Conservation (phyloP, 1,139 yeast species). For the Suhomyces taliae region DNA sequence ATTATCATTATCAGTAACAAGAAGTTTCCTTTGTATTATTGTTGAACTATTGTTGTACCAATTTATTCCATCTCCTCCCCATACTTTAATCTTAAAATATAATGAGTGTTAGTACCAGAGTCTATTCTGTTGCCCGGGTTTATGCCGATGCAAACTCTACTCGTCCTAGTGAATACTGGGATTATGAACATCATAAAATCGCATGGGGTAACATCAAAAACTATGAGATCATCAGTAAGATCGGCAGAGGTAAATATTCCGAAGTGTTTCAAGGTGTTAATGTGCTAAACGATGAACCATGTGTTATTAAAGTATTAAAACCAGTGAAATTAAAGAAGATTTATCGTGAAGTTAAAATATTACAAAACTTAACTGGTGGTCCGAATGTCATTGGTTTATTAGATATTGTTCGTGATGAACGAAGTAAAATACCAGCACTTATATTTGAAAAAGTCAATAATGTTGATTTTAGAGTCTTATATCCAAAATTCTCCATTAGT, state of each 20-base stretch:
- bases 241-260: slow-evolving; percentile 96
- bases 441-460: slow-evolving; percentile 72
- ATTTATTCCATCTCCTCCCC: background rate
- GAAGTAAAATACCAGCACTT: slow-evolving; percentile 71
- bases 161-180: slow-evolving; percentile 90
- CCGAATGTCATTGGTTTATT: slow-evolving; percentile 67
- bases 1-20: too few relatives aligned
- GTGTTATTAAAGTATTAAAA: slow-evolving; percentile 73
- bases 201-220: slow-evolving; percentile 73
- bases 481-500: slow-evolving; percentile 60
- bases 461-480: slow-evolving; percentile 69
- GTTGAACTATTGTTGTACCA: background rate
- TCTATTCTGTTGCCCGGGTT: slow-evolving; percentile 77
- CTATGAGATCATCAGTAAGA: slow-evolving; percentile 88
- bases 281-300: slow-evolving; percentile 47
- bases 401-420: slow-evolving; percentile 76
- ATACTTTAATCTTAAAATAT: background rate
- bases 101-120: slow-evolving; percentile 35
- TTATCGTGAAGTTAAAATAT: slow-evolving; percentile 71
- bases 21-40: too few relatives aligned
- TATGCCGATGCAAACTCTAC: slow-evolving; percentile 82
- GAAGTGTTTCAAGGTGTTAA: slow-evolving; percentile 85
- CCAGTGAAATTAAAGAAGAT: slow-evolving; percentile 82
- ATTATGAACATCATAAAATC: slow-evolving; percentile 73
- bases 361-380: slow-evolving; percentile 74